Conservation (phyloP, 768 basidiomycete species). For the Lentinus tigrinus region DNA sequence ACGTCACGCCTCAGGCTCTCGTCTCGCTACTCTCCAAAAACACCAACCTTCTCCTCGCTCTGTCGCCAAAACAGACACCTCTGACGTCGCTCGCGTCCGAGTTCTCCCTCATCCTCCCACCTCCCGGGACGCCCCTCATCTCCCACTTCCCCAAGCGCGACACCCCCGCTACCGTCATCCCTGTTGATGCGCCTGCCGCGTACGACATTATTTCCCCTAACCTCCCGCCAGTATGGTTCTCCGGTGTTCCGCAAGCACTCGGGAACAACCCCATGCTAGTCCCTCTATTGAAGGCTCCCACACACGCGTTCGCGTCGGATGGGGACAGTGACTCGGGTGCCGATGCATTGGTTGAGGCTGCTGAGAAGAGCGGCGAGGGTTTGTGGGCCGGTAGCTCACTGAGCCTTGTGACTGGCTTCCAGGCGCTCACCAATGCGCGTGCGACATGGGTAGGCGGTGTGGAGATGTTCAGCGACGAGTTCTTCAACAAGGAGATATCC, state of each 20-base stretch:
- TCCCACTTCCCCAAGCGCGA: constrained; percentile 82
- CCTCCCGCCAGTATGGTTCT: constrained; percentile 69
- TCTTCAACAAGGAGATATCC: constrained; percentile 59
- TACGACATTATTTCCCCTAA: constrained; percentile 46
- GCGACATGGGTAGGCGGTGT: constrained; percentile 81
- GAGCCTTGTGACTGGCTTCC: constrained; percentile 85
- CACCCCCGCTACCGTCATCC: constrained; percentile 63
- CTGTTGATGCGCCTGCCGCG: constrained; percentile 51
- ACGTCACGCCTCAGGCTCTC: constrained; percentile 81
- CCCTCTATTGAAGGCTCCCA: constrained; percentile 77
- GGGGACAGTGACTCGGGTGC: constrained; percentile 54
- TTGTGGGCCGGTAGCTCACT: constrained; percentile 80
- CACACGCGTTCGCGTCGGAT: constrained; percentile 76
- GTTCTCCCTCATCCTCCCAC: constrained; percentile 87
- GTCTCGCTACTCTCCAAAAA: constrained; percentile 64
- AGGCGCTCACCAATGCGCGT: constrained; percentile 74
- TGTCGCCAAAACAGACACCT: constrained; percentile 74
- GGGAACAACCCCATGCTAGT: constrained; percentile 76
- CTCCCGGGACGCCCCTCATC: constrained; percentile 77
- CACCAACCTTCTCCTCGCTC: constrained; percentile 82
- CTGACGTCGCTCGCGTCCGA: constrained; percentile 81
- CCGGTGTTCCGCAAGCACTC: constrained; percentile 65
- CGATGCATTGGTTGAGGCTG: constrained; percentile 65
- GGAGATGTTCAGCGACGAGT: constrained; percentile 77
- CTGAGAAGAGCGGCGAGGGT: constrained; percentile 75